Base-by-base conservation (phyloP, 2,329 filamentous ascomycete genomes). In the Diaporthe velutina region DNA sequence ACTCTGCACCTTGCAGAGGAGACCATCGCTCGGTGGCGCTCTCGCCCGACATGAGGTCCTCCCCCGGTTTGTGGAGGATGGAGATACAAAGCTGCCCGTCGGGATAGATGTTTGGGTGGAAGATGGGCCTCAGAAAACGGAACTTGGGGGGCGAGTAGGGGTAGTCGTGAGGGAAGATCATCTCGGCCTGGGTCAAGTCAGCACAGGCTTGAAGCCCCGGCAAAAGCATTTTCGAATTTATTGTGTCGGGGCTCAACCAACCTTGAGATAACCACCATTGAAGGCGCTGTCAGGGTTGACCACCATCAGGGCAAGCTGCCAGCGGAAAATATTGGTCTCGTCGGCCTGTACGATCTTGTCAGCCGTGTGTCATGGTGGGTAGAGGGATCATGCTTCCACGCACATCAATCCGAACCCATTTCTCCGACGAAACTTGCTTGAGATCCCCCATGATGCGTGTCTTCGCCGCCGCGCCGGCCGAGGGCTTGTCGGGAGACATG, bases 51-150 rank as follows among this genome's bases (percentile, higher is more conserved):
- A 96, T 96, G 79, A 94, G 91, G 81, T 98, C 96, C 76, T 98
- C 95, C 78, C 97, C 97, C 0, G 97, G 95, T 25, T 91, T 90
- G 84, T 99, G 96, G 15, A 99, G 91, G 80, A 99, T 99, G 60
- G 96, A 98, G 82, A 99, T 98, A 87, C 97, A 98, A 58, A 98
- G 90, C 78, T 93, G 93, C 79, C 96, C 96, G 83, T 98, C 94
- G 8, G 91, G 86, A 85, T 98, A 98, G 80, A 99, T 93, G 83
- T 99, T 99, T 4, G 96, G 96, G 83, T 99, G 96, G 85, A 92
- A 95, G 77, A 98, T 93, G 22, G 94, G 92, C 30, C 87, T 85
- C 25, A 91, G 83, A 85, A 99, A 98, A 77, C 93, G 93, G 88
- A 99, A 98, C 73, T 93, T 93, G 35, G 96, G 96, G 38, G 96